These are phyloP conservation scores for Scolecobasidium constrictum DNA, from an alignment of 2,329 filamentous ascomycete genomes.

Conservation along the genomic window DNA sequence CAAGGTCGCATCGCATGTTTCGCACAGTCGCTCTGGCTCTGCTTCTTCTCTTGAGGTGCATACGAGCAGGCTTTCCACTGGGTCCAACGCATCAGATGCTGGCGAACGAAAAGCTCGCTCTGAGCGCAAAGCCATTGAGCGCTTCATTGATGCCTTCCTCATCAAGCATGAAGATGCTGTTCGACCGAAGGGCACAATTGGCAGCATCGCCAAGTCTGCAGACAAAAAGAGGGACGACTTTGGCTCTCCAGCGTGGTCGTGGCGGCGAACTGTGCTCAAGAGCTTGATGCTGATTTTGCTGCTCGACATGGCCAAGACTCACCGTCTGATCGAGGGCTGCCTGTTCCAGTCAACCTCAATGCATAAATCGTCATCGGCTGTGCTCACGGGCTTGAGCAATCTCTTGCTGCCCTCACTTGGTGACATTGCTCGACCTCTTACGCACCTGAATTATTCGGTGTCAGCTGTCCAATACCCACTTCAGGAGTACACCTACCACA, in stretches of 20 bases:
- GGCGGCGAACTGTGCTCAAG: conserved; percentile 45
- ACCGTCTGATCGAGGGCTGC: conserved; percentile 25
- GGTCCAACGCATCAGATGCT: conserved; percentile 26
- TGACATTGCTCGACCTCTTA: conserved; percentile 43
- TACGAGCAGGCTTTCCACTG: conserved; percentile 14
- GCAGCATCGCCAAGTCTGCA: conserved; percentile 22
- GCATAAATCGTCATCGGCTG: conserved; percentile 44
- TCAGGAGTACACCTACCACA: conserved; percentile 46
- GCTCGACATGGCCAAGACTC: conserved; percentile 42
- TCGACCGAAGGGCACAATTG: conserved; percentile 25
- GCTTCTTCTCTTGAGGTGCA: background rate
- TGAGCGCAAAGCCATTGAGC: conserved; percentile 34
- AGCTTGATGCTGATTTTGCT: conserved; percentile 50
- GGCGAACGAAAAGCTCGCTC: conserved; percentile 23
- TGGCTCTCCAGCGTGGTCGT: conserved; percentile 35
- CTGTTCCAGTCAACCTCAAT: conserved; percentile 42
- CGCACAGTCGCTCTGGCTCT: background rate
- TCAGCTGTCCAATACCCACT: conserved; percentile 44
- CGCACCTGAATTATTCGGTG: conserved; percentile 46
- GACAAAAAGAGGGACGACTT: conserved; percentile 25
- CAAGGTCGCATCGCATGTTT: background rate
- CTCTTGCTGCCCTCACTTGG: conserved; percentile 49
- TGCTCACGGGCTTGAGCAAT: conserved; percentile 40
- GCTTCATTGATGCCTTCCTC: conserved; percentile 46
- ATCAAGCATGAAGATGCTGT: conserved; percentile 47